Base-by-base conservation (phyloP, 2,329 filamentous ascomycete species). In the Fusarium napiforme region DNA sequence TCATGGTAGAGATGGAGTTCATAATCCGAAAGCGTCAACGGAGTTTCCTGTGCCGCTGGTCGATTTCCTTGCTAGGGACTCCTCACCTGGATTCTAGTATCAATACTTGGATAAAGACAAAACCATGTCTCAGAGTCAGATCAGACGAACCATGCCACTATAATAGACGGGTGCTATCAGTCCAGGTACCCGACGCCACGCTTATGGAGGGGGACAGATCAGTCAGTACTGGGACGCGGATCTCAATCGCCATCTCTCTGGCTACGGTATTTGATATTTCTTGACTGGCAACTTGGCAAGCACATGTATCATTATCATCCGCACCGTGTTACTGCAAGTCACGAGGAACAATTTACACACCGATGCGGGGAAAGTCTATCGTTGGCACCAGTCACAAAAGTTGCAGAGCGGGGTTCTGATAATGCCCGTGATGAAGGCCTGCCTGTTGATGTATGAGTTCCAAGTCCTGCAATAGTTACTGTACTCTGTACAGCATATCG, bases 141-240 rank as follows among this genome's bases (percentile, higher is more conserved):
- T 62, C 56, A 61, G 50, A 56, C 60, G 61, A 49, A 42, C 46
- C 71, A 58, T 74, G 62, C 42, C 32, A 46, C 63, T 59, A 64
- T 49, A 34, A 47, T n/a, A 21, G 34, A 46, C 19, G 26, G n/a
- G 42, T 66, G 34, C 47, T 53, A 52, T 66, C 50, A 66, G 55
- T n/a, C 34, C 45, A 74, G 61, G 67, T 74, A 74, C 55, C 67
- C 66, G 55, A 71, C 67, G 67, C 67, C 58, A 64, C 47, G 52
- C 19, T 36, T 18, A 34, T 23, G 23, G 40, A 15, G 30, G 53
- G 43, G 49, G 50, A 59, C 42, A 58, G 57, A 71, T 39, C 37
- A 21, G 37, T 39, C 37, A 21, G 37, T 64, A 57, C 50, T 56
- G 55, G 50, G 60, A 69, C 46, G 67, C n/a, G 55, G 55, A 76